Base-by-base conservation (phyloP, 371 early-diverging fungal species). In the Parasitella parasitica region DNA sequence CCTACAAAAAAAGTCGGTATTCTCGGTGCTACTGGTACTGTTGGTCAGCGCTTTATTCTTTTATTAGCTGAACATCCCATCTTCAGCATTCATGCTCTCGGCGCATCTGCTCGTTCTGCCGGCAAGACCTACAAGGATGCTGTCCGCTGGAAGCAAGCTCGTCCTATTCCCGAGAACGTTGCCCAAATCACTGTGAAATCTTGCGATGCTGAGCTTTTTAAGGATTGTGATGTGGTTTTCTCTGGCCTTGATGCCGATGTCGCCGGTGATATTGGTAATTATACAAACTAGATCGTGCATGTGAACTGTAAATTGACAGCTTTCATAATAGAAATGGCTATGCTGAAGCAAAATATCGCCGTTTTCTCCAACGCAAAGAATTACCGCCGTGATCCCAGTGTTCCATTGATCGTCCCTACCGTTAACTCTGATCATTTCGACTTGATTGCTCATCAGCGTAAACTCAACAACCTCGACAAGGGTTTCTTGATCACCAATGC, bases 1-100 rank as follows among this genome's bases (percentile, higher is more conserved):
- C 53, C 61, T 36, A 56, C 64, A n/a, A 78, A 81, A 59, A 90
- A 87, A 71, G 95, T 91, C 35, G 98, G 95, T 67, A 89, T 97
- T 61, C 91, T 97, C 55, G 98, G 98, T 67, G 97, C 96, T 35
- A 98, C 97, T 4, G 98, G 97, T 71, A 96, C 94, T n/a, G 98
- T 98, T 20, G 97, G 97, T 41, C 98, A 98, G 72, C 90, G 97
- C n/a, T 97, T 98, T 65, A 93, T 97, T 63, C 81, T 89, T 48
- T 84, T 97, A 50, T 86, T 98, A 51, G 86, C 89, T 7, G 73
- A 82, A 54, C 95, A 98, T 76, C 97, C 97, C 46, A 77, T 83
- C 60, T 95, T 98, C 70, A 79, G 78, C 43, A 87, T 98, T 70
- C 88, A 88, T 70, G 88, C 90, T 51, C 77, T 98, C 32, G 97